Base-by-base conservation (phyloP, 1,284 basidiomycete genomes). In the Neolentinus lepideus region DNA sequence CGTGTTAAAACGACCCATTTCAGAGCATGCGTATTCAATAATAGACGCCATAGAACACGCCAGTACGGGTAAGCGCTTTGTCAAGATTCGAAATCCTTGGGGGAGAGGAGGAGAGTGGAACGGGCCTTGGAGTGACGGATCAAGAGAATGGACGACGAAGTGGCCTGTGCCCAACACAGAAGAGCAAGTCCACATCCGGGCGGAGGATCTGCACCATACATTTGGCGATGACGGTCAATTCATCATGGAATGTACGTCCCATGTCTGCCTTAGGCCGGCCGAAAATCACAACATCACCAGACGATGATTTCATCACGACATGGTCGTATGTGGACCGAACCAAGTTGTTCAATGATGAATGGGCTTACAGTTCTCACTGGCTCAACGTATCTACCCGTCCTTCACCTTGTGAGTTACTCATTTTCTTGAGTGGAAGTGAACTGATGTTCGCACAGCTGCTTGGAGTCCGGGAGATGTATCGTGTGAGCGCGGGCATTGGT, bases 11-110 rank as follows among this genome's bases (percentile, higher is more conserved):
- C 25, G 16, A 50, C 4, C 56, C 3, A 70, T 75, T 56, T 62
- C 58, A 55, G 45, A 65, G 19, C 79, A 82, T 55, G 75, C 80
- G 0, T 82, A 83, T 58, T 77, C 79, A 1, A 75, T 82, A 27
- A 63, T 82, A 9, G 70, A 74, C 9, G 78, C 77, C 1, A 70
- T 77, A 0, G 74, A 80, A 59, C 70, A 71, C 51, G 25, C 26
- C 8, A 14, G 12, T 3, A 24, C 51, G 1, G 77, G 74, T 1
- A 78, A 78, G 57, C 68, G 74, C 1, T 81, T 81, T 57, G 66
- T 81, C 8, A 74, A 80, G 9, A 64, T 83, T 12, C 71, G 79
- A 1, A 81, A 83, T 61, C 80, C 80, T 1, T 80, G 78, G 78
- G 80, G 78, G 1, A 25, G 78, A 1, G 61, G 68, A 43, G 67